Base-by-base conservation (phyloP, 2,329 filamentous ascomycete species). In the Penicillium crustosum region DNA sequence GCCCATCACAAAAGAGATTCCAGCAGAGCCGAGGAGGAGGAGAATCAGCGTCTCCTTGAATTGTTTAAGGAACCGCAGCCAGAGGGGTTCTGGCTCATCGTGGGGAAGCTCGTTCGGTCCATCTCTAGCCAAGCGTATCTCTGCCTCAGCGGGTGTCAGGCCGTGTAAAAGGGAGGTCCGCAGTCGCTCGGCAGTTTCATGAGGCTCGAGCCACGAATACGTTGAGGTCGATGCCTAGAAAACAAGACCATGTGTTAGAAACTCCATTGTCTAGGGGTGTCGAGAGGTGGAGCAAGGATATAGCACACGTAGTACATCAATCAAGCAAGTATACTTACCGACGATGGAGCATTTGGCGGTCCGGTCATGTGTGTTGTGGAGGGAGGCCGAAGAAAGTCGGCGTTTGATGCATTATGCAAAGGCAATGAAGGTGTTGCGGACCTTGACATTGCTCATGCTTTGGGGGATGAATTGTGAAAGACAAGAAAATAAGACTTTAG, bases 11-110 rank as follows among this genome's bases (percentile, higher is more conserved):
- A 97, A 85, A 0, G 93, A 97, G 39, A 96, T 89, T 19, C 84
- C 88, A 0, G 94, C 93, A 3, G 94, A 97, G 7, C 86, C 89
- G 23, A 99, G 84, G 17, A 99, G 83, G n/a, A 99, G 83, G 23
- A 97, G 77, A 62, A 99, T 99, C 55, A 99, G 80, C 0, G 94
- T 93, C 72, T 99, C 94, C 71, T 95, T 92, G 74, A 99, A 99
- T 71, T 99, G 94, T 76, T 96, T 95, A 59, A 96, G 74, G 69
- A 99, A 99, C 58, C 94, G 90, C 53, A 97, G 78, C 92, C 94
- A 99, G 57, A 99, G 79, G 10, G 94, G 93, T 75, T 99, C 94
- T 1, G 93, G 91, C 54, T 91, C 88, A 59, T 97, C 93, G 74
- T 95, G 91, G 6, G 94, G 91, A 38, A 99, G 89, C 77, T 99